Evolutionary conservation across 2,329 filamentous ascomycete genomes (phyloP).

Genomic region (Cadophora luteo-olivacea): DNA sequence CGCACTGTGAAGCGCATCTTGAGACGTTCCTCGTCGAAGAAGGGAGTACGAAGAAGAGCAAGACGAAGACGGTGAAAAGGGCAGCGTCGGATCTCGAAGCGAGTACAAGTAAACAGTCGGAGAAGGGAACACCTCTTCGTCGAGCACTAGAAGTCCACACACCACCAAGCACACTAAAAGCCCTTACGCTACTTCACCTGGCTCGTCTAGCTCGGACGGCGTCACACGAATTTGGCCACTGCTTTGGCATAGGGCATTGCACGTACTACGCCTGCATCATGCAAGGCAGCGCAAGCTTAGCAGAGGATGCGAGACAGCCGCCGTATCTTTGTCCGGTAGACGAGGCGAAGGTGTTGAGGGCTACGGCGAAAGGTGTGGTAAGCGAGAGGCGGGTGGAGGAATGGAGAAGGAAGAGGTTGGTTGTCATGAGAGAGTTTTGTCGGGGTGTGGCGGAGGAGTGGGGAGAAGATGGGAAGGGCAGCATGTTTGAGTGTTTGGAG

Average conservation of each 20-base stretch:
- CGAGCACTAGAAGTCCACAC: constrained; percentile 44
- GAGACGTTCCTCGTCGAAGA: constrained; percentile 46
- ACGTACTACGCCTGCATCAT: constrained; percentile 69
- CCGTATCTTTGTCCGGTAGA: constrained; percentile 69
- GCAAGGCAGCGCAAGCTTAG: constrained; percentile 63
- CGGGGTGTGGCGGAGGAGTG: constrained; percentile 19
- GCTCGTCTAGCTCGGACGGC: constrained; percentile 62
- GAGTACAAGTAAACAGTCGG: neutral
- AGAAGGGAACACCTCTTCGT: constrained; percentile 41
- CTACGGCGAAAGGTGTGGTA: constrained; percentile 40
- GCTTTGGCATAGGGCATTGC: constrained; percentile 71
- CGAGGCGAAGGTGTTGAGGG: constrained; percentile 56
- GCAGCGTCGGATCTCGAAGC: neutral
- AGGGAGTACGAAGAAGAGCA: constrained; percentile 1
- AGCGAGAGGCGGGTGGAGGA: constrained; percentile 34
- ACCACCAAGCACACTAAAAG: constrained; percentile 24
- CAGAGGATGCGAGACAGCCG: constrained; percentile 66
- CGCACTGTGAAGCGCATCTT: constrained; percentile 63
- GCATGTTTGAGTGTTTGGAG: constrained; percentile 12
- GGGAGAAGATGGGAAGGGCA: neutral
- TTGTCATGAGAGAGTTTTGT: constrained; percentile 45
- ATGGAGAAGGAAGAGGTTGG: constrained; percentile 47
- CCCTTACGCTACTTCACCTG: constrained; percentile 45
- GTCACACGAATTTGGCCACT: constrained; percentile 71
- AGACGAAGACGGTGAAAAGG: neutral